Evolutionary conservation across 495 filamentous ascomycete genomes (phyloP).

Genomic region (Neurospora sp.): DNA sequence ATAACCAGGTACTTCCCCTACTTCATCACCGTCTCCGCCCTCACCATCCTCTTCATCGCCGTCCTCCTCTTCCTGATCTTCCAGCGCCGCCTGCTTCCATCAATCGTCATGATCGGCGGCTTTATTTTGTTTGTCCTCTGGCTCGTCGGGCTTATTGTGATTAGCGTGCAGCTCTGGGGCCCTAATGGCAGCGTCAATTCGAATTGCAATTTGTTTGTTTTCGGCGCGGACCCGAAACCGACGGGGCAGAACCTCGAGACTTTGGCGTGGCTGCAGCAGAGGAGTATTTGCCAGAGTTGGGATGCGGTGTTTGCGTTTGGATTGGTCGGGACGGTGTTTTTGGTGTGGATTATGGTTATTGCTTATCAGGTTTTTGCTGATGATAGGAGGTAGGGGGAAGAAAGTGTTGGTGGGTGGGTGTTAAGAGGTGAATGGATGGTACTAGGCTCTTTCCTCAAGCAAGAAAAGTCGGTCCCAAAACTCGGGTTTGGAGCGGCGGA

Average conservation of each 20-base stretch:
- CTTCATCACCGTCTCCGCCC: constrained; percentile 62
- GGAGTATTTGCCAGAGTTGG: constrained; percentile 73
- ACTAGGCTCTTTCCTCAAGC: too few relatives aligned
- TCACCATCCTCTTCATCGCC: constrained; percentile 66
- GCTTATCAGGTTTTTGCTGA: constrained; percentile 70
- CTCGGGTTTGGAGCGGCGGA: too few relatives aligned
- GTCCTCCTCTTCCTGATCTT: constrained; percentile 62
- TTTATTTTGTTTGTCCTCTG: constrained; percentile 93
- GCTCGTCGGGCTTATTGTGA: constrained; percentile 86
- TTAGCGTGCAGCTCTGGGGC: constrained; percentile 71
- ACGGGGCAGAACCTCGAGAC: constrained; percentile 58
- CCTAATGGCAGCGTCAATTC: constrained; percentile 61
- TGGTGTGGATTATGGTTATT: constrained; percentile 94
- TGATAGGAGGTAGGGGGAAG: constrained; percentile 1
- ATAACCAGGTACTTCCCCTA: constrained; percentile 79
- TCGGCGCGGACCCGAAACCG: constrained; percentile 34
- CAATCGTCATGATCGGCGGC: constrained; percentile 78
- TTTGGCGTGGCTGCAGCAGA: constrained; percentile 79
- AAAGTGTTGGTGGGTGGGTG: too few relatives aligned
- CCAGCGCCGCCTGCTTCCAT: constrained; percentile 73
- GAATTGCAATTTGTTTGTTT: constrained; percentile 70
- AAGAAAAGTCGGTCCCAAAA: too few relatives aligned
- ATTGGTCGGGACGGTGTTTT: constrained; percentile 71
- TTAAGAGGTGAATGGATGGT: too few relatives aligned
- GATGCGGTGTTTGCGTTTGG: constrained; percentile 57